Evolutionary conservation across 73 alveolate species (phyloP), one percentile per base, ranked within the genome.

Genomic region (Diophrys sp.): DNA sequence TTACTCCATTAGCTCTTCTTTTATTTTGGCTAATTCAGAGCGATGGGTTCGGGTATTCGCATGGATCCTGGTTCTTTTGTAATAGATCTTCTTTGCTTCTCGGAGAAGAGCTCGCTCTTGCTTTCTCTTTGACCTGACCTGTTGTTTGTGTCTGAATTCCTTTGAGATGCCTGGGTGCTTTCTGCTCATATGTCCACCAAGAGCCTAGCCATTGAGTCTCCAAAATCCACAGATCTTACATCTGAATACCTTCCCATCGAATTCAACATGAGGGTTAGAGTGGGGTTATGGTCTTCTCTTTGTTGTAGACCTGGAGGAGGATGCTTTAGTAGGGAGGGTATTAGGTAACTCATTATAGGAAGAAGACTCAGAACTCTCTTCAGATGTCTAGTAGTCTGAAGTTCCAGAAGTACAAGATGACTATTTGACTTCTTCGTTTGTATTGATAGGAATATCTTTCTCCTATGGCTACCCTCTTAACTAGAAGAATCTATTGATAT

Each of bases 181-280:
- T 33, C 94, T 70, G 73, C 92, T 79, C 91, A 87, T 90, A 74
- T 90, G 96, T 14, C 96, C 96, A 31, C 96, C 96, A 14, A 90
- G 70, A 29, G 94, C 96, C 78, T 89, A 93, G 29, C 96, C 96
- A 62, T 82, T 84, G 14, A 83, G 73, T 44, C 62, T 44, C 62
- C 18, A 11, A 44, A 44, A 44, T 44, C 62, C 62, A 44, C 73
- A 84, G 78, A 5, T 83, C 90, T 74, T 89, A 44, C 62, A 44
- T 11, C 5, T 44, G 18, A 44, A 44, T 11, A 11, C 5, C 5
- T 44, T 5, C 62, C 62, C 62, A 44, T 44, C 62, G 18, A 44
- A 44, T 18, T 44, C 18, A 44, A 44, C 62, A 44, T 44, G n/a
- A n/a, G n/a, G n/a, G n/a, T n/a, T n/a, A n/a, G n/a, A n/a, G n/a